These are phyloP conservation scores for Medicago arabica DNA, from an alignment of 306 rosid genomes.

Conservation along the genomic window DNA sequence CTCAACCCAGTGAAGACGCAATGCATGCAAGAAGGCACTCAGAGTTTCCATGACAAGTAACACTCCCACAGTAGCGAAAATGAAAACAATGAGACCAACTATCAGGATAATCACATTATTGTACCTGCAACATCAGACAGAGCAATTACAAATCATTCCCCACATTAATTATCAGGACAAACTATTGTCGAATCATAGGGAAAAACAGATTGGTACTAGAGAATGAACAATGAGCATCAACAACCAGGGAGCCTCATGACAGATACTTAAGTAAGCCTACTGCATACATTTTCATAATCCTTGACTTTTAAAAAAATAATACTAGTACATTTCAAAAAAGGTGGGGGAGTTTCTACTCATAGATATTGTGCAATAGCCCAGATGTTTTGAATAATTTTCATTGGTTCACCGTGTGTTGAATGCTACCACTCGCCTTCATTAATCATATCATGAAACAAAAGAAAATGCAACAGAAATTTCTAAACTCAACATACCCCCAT, in stretches of 20 bases:
- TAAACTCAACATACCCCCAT: constrained; percentile 57
- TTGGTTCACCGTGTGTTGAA: background rate
- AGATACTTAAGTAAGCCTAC: background rate
- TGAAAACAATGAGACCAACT: constrained; percentile 76
- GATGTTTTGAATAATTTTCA: background rate
- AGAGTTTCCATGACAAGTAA: constrained; percentile 94
- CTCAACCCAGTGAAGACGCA: constrained; percentile 99
- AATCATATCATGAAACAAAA: constrained; percentile 32
- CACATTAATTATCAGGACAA: constrained; percentile 2
- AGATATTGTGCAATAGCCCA: too few relatives aligned
- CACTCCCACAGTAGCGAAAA: constrained; percentile 89
- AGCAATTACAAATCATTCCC: constrained; percentile 25
- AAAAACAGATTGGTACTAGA: background rate
- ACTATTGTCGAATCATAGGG: background rate
- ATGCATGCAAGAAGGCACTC: constrained; percentile 94
- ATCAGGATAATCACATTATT: constrained; percentile 74
- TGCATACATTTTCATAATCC: background rate
- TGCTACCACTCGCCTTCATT: constrained; percentile 20
- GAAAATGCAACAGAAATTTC: constrained; percentile 36
- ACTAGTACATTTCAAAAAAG: too few relatives aligned
- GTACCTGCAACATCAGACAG: constrained; percentile 63
- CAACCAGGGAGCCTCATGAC: background rate
- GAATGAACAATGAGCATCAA: constrained; percentile 9
- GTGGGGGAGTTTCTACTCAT: too few relatives aligned
- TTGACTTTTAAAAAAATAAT: too few relatives aligned